Conservation (phyloP, 2,329 filamentous ascomycete species). For the Arthrobotrys sinensis region DNA sequence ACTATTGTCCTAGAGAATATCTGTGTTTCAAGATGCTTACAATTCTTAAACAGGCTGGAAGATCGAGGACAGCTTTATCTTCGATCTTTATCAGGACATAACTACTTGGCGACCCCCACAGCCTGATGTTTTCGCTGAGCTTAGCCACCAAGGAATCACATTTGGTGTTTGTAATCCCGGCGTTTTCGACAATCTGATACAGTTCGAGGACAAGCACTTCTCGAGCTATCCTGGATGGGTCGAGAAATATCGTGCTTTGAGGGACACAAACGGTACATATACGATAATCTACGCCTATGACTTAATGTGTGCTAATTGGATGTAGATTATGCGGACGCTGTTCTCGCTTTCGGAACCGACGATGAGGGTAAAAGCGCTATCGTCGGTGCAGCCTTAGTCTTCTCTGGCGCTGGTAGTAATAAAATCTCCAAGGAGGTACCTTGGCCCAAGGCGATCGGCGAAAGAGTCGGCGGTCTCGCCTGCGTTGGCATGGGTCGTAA, state of each 20-base stretch:
- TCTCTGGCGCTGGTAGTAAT: constrained; percentile 64
- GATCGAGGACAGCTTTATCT: constrained; percentile 64
- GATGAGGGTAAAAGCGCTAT: constrained; percentile 55
- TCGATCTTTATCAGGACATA: constrained; percentile 64
- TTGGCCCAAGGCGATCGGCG: constrained; percentile 65
- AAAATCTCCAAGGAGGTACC: constrained; percentile 65
- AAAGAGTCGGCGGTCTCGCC: constrained; percentile 64
- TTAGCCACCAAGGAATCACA: constrained; percentile 63
- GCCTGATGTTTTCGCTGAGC: constrained; percentile 61
- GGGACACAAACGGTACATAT: constrained; percentile 62
- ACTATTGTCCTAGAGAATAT: neutral
- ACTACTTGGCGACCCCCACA: constrained; percentile 62
- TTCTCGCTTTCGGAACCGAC: constrained; percentile 62
- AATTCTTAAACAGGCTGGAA: constrained; percentile 60
- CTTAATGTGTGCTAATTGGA: neutral
- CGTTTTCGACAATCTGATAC: constrained; percentile 63
- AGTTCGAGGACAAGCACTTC: constrained; percentile 65
- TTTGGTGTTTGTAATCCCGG: constrained; percentile 62
- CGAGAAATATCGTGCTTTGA: constrained; percentile 64
- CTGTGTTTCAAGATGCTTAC: neutral
- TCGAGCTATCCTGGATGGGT: constrained; percentile 64
- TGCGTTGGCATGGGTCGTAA: constrained; percentile 64
- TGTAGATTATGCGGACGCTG: constrained; percentile 64
- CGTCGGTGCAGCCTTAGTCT: constrained; percentile 64
- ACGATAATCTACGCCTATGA: neutral